Conservation (phyloP, 805 yeast species). For the Suhomyces canberraensis region DNA sequence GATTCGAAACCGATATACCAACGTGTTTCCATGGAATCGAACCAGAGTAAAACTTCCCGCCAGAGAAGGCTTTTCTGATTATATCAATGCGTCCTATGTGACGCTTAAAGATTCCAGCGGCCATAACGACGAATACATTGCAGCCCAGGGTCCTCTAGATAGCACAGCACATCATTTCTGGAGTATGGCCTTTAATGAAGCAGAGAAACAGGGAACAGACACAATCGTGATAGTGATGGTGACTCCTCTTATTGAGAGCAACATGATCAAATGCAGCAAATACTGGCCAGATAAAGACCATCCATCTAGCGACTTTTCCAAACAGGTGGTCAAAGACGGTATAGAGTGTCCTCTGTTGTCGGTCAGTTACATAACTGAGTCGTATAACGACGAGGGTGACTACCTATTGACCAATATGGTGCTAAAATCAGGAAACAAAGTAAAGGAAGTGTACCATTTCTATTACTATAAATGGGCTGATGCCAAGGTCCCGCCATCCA, state of each 20-base stretch:
- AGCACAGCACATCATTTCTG: conserved; percentile 45
- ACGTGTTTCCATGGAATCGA: conserved; percentile 41
- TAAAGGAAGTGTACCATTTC: conserved; percentile 35
- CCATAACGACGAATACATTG: conserved; percentile 46
- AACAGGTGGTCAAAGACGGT: conserved; percentile 15
- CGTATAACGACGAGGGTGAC: conserved; percentile 15
- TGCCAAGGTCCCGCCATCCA: conserved; percentile 35
- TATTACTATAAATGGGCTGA: conserved; percentile 47
- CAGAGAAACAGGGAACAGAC: conserved; percentile 24
- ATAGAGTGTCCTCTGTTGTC: conserved; percentile 17
- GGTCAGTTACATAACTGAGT: conserved; percentile 17
- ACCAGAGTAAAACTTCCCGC: conserved; percentile 32
- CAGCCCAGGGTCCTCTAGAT: conserved; percentile 64
- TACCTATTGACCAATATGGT: conserved; percentile 25
- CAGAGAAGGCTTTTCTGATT: conserved; percentile 19
- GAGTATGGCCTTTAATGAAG: conserved; percentile 45
- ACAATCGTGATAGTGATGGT: conserved; percentile 36
- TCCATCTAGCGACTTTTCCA: conserved; percentile 17
- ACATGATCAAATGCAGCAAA: conserved; percentile 37
- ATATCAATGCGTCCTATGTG: conserved; percentile 40
- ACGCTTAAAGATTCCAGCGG: conserved; percentile 1
- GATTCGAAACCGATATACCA: conserved; percentile 32
- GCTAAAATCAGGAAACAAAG: conserved; percentile 13
- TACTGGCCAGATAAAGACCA: conserved; percentile 35
- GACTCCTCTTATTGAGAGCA: conserved; percentile 51